Percentiles rank a stretch among this genome's conserved stretches.
Conservation (phyloP, 1,139 yeast species). For the Taphrina wiesneri region DNA sequence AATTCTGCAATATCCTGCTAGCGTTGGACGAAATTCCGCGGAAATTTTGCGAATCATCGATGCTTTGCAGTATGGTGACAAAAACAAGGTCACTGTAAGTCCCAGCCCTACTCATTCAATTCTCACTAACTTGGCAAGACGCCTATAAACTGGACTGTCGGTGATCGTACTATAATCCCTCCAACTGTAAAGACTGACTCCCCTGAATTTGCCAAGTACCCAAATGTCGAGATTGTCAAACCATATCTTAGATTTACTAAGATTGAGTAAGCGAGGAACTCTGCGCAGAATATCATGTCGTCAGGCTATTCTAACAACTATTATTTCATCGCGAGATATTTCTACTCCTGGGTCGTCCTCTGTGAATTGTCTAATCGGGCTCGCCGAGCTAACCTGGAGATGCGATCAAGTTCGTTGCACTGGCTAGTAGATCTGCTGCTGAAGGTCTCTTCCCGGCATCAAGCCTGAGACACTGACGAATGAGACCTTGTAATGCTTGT, state of each 20-base stretch:
- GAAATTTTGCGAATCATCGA: slow-evolving; percentile 86
- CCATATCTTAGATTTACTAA: slow-evolving; percentile 53
- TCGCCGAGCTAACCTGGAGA: background rate
- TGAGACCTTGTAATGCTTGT: slow-evolving; percentile 56
- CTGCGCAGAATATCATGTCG: background rate
- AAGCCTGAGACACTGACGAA: slow-evolving; percentile 60
- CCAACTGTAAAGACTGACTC: slow-evolving; percentile 71
- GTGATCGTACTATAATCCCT: slow-evolving; percentile 86
- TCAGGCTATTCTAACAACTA: background rate
- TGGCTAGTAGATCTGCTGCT: slow-evolving; percentile 56
- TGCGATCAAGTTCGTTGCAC: background rate
- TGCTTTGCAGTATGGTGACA: slow-evolving; percentile 73
- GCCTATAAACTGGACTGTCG: slow-evolving; percentile 47
- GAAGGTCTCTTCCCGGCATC: slow-evolving; percentile 64
- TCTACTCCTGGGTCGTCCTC: no score
- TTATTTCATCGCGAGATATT: no score
- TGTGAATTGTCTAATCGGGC: background rate
- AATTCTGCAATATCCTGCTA: slow-evolving; percentile 82
- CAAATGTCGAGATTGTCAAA: slow-evolving; percentile 75
- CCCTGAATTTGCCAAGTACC: slow-evolving; percentile 63
- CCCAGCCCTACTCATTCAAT: background rate
- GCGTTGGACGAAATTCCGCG: slow-evolving; percentile 85
- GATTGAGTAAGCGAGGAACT: background rate
- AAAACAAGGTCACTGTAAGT: slow-evolving; percentile 65
- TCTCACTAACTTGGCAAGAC: slow-evolving; percentile 1